Percentiles rank a stretch among this genome's conserved stretches.
Evolutionary conservation across 169 alveolate species (phyloP).

Genomic region (Plasmodium fragile): DNA sequence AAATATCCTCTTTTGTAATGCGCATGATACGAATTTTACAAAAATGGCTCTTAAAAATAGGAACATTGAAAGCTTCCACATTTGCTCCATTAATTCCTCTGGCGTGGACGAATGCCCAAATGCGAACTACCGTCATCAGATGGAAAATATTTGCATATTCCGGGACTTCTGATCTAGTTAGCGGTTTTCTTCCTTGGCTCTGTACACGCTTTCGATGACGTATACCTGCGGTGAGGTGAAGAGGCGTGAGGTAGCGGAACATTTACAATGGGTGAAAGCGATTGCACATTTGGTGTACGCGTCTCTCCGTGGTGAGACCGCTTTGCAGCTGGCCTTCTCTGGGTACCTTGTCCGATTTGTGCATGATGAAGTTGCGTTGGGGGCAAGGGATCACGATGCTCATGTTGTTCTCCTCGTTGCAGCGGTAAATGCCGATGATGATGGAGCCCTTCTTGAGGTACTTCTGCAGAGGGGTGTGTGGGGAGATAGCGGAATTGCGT

Average conservation of each 20-base stretch:
- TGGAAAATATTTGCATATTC: slow-evolving; percentile 59
- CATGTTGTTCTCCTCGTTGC: slow-evolving; percentile 63
- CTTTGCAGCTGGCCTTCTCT: not conserved
- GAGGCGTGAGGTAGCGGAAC: not conserved
- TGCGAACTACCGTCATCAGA: slow-evolving; percentile 18
- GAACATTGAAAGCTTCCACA: slow-evolving; percentile 74
- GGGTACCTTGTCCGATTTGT: slow-evolving; percentile 61
- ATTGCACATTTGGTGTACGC: not conserved
- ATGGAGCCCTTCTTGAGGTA: slow-evolving; percentile 53
- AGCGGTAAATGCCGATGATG: slow-evolving; percentile 66
- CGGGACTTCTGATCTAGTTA: slow-evolving; percentile 18
- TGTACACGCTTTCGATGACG: slow-evolving; percentile 17
- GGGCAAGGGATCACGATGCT: slow-evolving; percentile 76
- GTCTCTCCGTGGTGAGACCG: not conserved
- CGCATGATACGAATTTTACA: slow-evolving; percentile 15
- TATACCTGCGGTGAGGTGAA: slow-evolving; percentile 10
- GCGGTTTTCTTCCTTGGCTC: not conserved
- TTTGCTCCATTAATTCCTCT: slow-evolving; percentile 32
- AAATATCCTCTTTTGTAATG: not conserved
- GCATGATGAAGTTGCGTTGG: slow-evolving; percentile 58
- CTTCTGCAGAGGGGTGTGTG: slow-evolving; percentile 3
- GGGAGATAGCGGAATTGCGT: not conserved
- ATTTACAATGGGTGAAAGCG: not conserved
- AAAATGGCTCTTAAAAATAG: slow-evolving; percentile 28
- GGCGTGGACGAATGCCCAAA: not conserved